Evolutionary conservation across 441 rosid genomes (phyloP).

Genomic region (Rhodomyrtus psidioides): DNA sequence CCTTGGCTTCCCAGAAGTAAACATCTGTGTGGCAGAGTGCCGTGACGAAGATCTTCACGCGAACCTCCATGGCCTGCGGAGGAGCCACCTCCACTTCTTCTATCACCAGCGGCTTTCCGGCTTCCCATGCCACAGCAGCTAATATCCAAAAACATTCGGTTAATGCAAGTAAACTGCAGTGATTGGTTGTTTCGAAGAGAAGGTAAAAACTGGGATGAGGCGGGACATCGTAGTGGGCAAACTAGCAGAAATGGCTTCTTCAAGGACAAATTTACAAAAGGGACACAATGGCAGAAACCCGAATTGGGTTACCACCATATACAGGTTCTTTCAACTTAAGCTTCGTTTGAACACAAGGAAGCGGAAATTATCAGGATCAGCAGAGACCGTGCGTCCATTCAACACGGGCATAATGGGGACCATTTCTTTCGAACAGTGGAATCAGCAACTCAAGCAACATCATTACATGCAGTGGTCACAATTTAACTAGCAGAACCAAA

Average conservation of each 20-base stretch:
- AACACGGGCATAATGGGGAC: not conserved
- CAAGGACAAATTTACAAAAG: not conserved
- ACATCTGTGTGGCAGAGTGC: conserved; percentile 11
- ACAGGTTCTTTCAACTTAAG: not conserved
- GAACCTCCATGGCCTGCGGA: conserved; percentile 10
- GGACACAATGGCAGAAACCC: not conserved
- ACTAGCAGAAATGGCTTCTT: not conserved
- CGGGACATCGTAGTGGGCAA: not conserved
- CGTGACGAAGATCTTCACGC: not conserved
- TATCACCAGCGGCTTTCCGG: conserved; percentile 7
- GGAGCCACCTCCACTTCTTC: conserved; percentile 14
- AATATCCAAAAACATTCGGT: not conserved
- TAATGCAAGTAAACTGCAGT: not conserved
- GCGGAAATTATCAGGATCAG: not conserved
- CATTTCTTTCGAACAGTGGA: not conserved
- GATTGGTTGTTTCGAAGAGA: not conserved
- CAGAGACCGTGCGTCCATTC: not conserved
- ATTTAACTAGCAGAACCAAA: not conserved
- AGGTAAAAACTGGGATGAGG: not conserved
- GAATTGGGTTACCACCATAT: not conserved
- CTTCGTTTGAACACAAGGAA: not conserved
- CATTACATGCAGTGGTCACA: not conserved
- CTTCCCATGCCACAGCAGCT: conserved; percentile 13
- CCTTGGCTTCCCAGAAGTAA: conserved; percentile 10
- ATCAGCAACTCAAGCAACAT: not conserved